Evolutionary conservation across 306 rosid genomes (phyloP), one percentile per base, ranked within the genome.

Genomic region (Quercus mongolica): DNA sequence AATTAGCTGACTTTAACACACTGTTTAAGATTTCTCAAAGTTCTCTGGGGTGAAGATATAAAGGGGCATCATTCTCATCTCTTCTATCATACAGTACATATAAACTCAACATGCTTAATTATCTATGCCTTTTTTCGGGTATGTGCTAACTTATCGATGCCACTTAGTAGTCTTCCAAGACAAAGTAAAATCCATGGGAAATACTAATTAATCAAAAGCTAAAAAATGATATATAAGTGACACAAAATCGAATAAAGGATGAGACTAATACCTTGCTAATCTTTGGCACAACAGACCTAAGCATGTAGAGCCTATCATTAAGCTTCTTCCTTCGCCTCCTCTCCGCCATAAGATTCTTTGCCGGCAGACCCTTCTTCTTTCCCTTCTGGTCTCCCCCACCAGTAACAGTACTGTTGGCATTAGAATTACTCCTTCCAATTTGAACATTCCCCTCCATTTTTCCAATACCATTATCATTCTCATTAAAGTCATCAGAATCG

Each of bases 331-430:
- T 78, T 6, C 99, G 93, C 56, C 99, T 91, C 82, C 99, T 88
- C 90, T 96, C 99, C 0, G 99, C 99, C 99, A 95, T 95, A 72
- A 95, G 91, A 86, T 95, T 95, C 74, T 95, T 95, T 0, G 99
- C 97, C 0, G 99, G 99, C 21, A 90, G 11, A 20, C 97, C 97
- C 38, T 96, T 96, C 89, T 90, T 96, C 96, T 96, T 96, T 81
- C 96, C 97, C 89, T 90, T 96, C 15, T 83, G 89, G 72, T 90
- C 94, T 71, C 89, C 90, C 69, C 89, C 92, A 38, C 88, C 90
- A 18, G 76, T 79, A 4, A 84, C 88, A 20, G 74, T 80, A 28
- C 88, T 89, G 61, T 82, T 85, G 7, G 79, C 87, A 78, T 86
- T 89, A 56, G 88, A 88, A 83, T 76, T 68, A 67, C 74, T 81